phyloP scores from a whole-genome alignment of 2,329 filamentous ascomycete genomes.

The Penicillium sp. region DNA sequence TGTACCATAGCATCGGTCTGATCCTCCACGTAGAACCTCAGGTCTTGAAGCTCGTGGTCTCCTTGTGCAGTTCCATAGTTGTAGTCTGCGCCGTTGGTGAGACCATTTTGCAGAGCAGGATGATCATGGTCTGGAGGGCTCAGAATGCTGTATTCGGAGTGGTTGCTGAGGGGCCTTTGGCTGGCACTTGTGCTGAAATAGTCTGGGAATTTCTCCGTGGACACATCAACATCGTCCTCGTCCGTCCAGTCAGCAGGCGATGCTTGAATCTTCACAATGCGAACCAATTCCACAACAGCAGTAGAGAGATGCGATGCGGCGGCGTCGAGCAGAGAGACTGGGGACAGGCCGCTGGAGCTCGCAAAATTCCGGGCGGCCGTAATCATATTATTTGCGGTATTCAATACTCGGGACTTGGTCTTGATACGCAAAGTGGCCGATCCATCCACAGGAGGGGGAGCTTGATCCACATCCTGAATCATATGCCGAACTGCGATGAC shows the following conservation, averaged over 20 bases:
- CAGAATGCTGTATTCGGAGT: constrained; percentile 75
- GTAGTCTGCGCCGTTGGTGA: constrained; percentile 38
- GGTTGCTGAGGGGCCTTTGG: constrained; percentile 58
- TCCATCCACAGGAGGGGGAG: constrained; percentile 61
- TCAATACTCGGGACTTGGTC: constrained; percentile 82
- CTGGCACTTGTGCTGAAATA: constrained; percentile 67
- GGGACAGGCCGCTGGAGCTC: constrained; percentile 78
- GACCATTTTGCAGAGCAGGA: constrained; percentile 31
- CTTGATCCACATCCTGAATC: constrained; percentile 73
- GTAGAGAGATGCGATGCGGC: constrained; percentile 88
- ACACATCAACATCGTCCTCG: constrained; percentile 68
- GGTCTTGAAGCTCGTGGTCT: constrained; percentile 60
- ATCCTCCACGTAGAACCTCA: constrained; percentile 80
- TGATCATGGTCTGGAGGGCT: constrained; percentile 60
- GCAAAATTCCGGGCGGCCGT: constrained; percentile 93
- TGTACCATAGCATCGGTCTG: constrained; percentile 79
- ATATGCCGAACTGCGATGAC: constrained; percentile 82
- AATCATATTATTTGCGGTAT: constrained; percentile 92
- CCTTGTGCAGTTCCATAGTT: constrained; percentile 48
- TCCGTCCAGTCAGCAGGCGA: constrained; percentile 77
- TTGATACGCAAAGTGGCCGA: constrained; percentile 65
- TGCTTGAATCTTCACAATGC: constrained; percentile 78
- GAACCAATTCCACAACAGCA: constrained; percentile 82
- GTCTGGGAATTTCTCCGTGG: constrained; percentile 68
- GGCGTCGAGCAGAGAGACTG: constrained; percentile 90